A percentile compares a stretch with the other conserved stretches of the same genome.
Evolutionary conservation across 148 eudicot species (phyloP).

Genomic region (Vaccinium macrocarpon): DNA sequence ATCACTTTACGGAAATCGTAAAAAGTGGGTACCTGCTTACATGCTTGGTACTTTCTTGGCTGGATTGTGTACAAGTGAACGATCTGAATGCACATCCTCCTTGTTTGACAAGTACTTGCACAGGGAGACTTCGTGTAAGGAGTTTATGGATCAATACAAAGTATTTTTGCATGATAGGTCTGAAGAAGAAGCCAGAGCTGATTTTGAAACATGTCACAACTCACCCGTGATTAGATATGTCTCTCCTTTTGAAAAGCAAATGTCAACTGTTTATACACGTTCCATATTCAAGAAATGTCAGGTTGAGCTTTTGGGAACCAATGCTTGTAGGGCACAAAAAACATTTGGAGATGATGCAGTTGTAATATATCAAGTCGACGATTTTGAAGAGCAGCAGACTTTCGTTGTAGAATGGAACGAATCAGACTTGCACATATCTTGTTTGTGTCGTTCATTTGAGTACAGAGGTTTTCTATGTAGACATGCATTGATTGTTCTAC

Average conservation of each 20-base stretch:
- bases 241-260: conserved; percentile 34
- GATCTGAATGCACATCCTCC: conserved; percentile 19
- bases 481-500: conserved; percentile 33
- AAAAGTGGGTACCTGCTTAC: conserved; percentile 30
- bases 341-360: conserved; percentile 16
- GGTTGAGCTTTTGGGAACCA: conserved; percentile 33
- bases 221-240: conserved; percentile 25
- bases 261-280: conserved; percentile 25
- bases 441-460: conserved; percentile 30
- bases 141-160: conserved; percentile 27
- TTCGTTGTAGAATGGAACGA: conserved; percentile 26
- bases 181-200: conserved; percentile 35
- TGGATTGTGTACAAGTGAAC: conserved; percentile 26
- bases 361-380: conserved; percentile 25
- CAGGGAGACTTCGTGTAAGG: conserved; percentile 18
- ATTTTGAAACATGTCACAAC: conserved; percentile 26
- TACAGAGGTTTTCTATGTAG: conserved; percentile 35
- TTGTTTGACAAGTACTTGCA: conserved; percentile 24
- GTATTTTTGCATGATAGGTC: conserved; percentile 22
- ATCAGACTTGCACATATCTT: conserved; percentile 16
- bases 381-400: conserved; percentile 26
- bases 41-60: conserved; percentile 23
- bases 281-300: conserved; percentile 33
- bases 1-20: conserved; percentile 32
- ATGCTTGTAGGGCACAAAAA: conserved; percentile 26